Evolutionary conservation across 306 rosid species (phyloP).

Genomic region (Castanospermum australe): DNA sequence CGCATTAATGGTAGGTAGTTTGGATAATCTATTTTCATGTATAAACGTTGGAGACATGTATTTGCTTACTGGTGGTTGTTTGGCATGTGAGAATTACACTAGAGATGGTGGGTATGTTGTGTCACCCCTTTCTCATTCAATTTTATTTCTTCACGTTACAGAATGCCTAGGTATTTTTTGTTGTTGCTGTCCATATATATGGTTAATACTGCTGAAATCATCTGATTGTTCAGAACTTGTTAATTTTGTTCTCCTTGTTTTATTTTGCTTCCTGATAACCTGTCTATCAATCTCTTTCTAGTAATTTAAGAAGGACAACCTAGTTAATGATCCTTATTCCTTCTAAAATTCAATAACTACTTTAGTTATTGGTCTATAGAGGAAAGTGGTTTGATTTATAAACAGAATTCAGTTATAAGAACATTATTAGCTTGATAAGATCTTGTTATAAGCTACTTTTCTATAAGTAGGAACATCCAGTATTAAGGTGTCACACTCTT

Average conservation of each 20-base stretch:
- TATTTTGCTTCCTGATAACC: neutral
- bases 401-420: too few relatives aligned
- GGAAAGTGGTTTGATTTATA: too few relatives aligned
- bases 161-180: neutral
- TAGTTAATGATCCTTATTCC: too few relatives aligned
- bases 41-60: neutral
- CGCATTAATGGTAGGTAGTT: conserved; percentile 67
- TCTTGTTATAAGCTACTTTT: too few relatives aligned
- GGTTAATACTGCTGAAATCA: neutral
- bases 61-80: neutral
- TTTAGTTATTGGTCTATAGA: too few relatives aligned
- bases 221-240: neutral
- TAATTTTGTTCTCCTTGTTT: neutral
- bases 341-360: too few relatives aligned
- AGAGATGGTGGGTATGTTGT: neutral
- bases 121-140: neutral
- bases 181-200: neutral
- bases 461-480: too few relatives aligned
- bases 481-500: too few relatives aligned
- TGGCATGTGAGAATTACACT: neutral
- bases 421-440: too few relatives aligned
- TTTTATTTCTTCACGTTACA: neutral
- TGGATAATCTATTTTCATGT: conserved; percentile 13
- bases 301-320: too few relatives aligned
- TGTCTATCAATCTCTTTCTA: conserved; percentile 4